These are phyloP conservation scores for Penicillium antarcticum DNA, from an alignment of 495 filamentous ascomycete genomes.

Conservation along the genomic window DNA sequence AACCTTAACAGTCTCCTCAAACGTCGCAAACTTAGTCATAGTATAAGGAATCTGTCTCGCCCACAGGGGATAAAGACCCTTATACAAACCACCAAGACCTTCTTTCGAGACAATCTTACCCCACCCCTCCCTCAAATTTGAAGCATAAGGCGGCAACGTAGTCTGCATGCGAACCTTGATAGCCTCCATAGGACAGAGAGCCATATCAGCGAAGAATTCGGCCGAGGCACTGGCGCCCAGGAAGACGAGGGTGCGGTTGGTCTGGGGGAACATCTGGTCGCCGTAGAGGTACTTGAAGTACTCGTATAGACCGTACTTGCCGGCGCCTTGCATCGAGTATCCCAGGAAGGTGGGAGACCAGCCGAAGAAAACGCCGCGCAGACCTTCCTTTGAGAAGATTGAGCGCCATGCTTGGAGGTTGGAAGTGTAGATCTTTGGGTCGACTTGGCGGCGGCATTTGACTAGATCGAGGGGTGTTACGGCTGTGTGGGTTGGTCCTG, in stretches of 20 bases:
- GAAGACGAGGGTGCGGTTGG: constrained; percentile 61
- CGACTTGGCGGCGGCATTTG: constrained; percentile 72
- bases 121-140: constrained; percentile 59
- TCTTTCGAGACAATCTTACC: constrained; percentile 57
- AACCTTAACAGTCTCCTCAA: constrained; percentile 62
- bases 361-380: constrained; percentile 70
- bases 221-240: constrained; percentile 63
- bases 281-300: constrained; percentile 73
- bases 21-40: constrained; percentile 75
- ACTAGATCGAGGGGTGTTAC: constrained; percentile 63
- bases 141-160: constrained; percentile 62
- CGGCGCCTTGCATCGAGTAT: constrained; percentile 70
- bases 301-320: constrained; percentile 76
- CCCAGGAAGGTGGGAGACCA: constrained; percentile 69
- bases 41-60: constrained; percentile 71
- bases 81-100: constrained; percentile 59
- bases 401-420: constrained; percentile 64
- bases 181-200: constrained; percentile 65
- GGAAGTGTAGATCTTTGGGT: constrained; percentile 65
- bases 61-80: constrained; percentile 69
- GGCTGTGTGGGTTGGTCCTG: constrained; percentile 54
- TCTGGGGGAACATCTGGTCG: constrained; percentile 57
- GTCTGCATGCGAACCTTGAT: constrained; percentile 76
- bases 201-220: constrained; percentile 68
- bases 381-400: constrained; percentile 61